Base-by-base conservation (phyloP, 257 asterid genomes). In the Solanum pennellii region DNA sequence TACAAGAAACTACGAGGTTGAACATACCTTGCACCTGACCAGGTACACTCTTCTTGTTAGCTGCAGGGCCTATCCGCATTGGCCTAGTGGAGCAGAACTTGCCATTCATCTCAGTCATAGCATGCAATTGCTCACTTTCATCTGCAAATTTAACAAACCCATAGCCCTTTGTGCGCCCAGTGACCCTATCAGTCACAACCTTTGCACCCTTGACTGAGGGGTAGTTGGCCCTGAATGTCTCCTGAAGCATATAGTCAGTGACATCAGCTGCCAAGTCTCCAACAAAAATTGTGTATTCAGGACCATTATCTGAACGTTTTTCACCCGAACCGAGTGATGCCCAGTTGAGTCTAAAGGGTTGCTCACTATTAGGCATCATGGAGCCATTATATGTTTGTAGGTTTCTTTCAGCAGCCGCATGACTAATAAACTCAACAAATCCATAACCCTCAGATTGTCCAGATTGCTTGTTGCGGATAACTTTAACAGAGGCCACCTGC, bases 251-350 rank as follows among this genome's bases (percentile, higher is more conserved):
- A 88, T 91, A 91, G 92, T 96, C 99, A 85, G 98, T 96, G 60
- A 96, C 98, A 91, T 96, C 99, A 86, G 98, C 94, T 4, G 99
- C 99, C 93, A 96, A 92, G 87, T 96, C 99, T 52, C 99, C 99
- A 86, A 96, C 98, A 87, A 96, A 96, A 62, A 96, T 89, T 23
- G 99, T 95, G 92, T 93, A 89, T 31, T 96, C 99, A 7, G 96
- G 93, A 72, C 94, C 86, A 90, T 92, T 94, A 86, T 94, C 99
- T 18, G 88, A 85, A 11, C 98, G 98, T 91, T 95, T 96, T 89
- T 94, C 98, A 59, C 98, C 98, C 47, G 97, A 92, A 75, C 99
- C 98, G 91, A 91, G 93, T 86, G 99, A 96, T 84, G 99, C 99
- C 99, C 99, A 96, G 91, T 96, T 96, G 91, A 96, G 60, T 85